Percentiles rank a stretch among this genome's conserved stretches.
Conservation (phyloP, 2,329 filamentous ascomycete genomes). For the Aspergillus phoenicis region DNA sequence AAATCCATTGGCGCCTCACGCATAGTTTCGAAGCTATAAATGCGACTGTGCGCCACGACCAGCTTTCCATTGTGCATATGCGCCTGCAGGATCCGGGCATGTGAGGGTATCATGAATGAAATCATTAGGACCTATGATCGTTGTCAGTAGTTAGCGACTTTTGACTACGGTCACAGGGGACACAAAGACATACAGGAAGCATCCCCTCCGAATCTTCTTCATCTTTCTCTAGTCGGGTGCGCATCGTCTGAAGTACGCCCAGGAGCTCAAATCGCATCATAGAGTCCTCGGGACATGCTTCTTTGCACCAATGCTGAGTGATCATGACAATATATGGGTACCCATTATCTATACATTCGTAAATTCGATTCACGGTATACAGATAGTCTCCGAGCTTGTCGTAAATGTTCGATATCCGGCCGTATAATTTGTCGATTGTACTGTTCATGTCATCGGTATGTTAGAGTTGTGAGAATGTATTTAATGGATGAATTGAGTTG, state of each 20-base stretch:
- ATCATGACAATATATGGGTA: neutral
- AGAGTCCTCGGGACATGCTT: neutral
- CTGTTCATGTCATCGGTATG: no score
- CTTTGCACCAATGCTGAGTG: neutral
- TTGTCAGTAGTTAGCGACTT: neutral
- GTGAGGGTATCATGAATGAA: neutral
- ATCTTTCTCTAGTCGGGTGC: neutral
- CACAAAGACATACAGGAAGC: neutral
- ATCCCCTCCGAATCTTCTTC: neutral
- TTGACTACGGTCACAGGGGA: neutral
- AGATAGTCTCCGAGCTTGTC: neutral
- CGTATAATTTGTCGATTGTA: no score
- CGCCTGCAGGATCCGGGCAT: neutral
- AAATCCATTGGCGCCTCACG: neutral
- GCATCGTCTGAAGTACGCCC: neutral
- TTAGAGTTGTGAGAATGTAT: no score
- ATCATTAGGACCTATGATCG: neutral
- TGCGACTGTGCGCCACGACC: neutral
- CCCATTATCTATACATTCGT: neutral
- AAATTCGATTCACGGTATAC: neutral
- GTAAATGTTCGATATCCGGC: neutral
- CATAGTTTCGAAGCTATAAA: neutral
- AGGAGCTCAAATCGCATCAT: neutral
- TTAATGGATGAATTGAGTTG: no score
- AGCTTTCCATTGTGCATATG: neutral